phyloP scores from a whole-genome alignment of 331 rosid genomes.

The Prunus yedoensis region DNA sequence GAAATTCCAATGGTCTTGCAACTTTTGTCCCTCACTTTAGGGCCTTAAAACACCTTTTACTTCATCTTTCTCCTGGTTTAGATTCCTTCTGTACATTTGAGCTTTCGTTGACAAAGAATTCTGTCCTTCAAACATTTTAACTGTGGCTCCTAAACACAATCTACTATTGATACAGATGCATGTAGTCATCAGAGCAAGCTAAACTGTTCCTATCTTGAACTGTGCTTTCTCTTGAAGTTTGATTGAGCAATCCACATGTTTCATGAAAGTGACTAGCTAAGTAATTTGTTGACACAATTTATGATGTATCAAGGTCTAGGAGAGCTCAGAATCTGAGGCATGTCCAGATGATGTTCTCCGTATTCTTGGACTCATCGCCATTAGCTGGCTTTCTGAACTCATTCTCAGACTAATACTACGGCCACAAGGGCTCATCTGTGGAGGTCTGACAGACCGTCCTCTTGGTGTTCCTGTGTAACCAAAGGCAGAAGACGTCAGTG shows the following conservation, averaged over 20 bases:
- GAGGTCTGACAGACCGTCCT: conserved; percentile 64
- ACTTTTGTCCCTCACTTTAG: background rate
- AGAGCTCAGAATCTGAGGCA: conserved; percentile 86
- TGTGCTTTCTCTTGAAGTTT: conserved; percentile 26
- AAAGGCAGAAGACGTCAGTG: conserved; percentile 14
- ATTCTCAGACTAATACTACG: conserved; percentile 35
- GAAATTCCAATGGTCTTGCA: background rate
- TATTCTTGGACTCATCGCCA: conserved; percentile 50
- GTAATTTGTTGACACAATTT: conserved; percentile 25
- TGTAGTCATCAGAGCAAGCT: conserved; percentile 26
- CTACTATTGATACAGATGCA: background rate
- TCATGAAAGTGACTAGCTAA: conserved; percentile 22
- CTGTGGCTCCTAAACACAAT: conserved; percentile 8
- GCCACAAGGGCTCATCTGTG: conserved; percentile 43
- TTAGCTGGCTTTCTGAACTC: conserved; percentile 44
- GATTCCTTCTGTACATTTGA: background rate
- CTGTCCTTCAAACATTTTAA: conserved; percentile 1
- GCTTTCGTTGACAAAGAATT: conserved; percentile 5
- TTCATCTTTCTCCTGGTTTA: background rate
- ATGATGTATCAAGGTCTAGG: conserved; percentile 39
- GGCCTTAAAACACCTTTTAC: background rate
- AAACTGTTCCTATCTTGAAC: conserved; percentile 27
- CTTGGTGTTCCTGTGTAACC: conserved; percentile 47
- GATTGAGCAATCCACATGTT: conserved; percentile 19
- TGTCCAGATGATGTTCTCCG: conserved; percentile 67